Evolutionary conservation across 2,329 filamentous ascomycete species (phyloP), one percentile per base, ranked within the genome.

Genomic region (Talaromyces verruculosus): DNA sequence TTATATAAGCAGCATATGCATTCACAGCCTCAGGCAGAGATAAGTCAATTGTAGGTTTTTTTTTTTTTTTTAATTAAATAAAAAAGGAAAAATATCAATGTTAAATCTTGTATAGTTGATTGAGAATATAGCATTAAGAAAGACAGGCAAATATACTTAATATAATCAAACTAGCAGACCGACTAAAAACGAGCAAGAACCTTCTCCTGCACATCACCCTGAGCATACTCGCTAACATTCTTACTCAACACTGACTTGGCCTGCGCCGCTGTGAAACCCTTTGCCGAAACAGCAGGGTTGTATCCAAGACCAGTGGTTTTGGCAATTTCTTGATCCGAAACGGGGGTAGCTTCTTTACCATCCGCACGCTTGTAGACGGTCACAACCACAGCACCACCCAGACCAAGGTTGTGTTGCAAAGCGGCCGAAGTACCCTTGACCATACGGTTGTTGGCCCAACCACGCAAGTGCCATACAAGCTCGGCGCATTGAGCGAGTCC

Each of bases 401-500:
- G 84, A 0, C 94, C 95, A 1, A 98, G 84, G 75, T 98, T 98
- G 77, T 98, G 95, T 82, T 97, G 93, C 69, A 98, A 82, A 65
- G 90, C 91, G 66, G 87, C 88, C 68, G 81, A 86, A 0, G 93
- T 95, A 66, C 84, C 84, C 22, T 86, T 81, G 1, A 91, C 85
- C 17, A 88, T 81, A 47, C 94, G 86, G 83, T 97, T 97, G 80
- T 95, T 97, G 22, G 94, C 94, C 94, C 94, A 97, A 13, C 94
- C 94, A 69, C 94, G 87, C 72, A 98, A 84, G 75, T 98, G 94
- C 94, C 94, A 98, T 33, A 96, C 91, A 13, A 98, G 83, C 81
- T 98, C 94, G 5, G 94, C 92, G 76, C 93, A 97, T 81, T 98
- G 94, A 13, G 94, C 95, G 62, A 98, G 85, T n/a, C 95, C 94